Conservation (phyloP, 371 early-diverging fungal genomes). For the Cokeromyces recurvatus region DNA sequence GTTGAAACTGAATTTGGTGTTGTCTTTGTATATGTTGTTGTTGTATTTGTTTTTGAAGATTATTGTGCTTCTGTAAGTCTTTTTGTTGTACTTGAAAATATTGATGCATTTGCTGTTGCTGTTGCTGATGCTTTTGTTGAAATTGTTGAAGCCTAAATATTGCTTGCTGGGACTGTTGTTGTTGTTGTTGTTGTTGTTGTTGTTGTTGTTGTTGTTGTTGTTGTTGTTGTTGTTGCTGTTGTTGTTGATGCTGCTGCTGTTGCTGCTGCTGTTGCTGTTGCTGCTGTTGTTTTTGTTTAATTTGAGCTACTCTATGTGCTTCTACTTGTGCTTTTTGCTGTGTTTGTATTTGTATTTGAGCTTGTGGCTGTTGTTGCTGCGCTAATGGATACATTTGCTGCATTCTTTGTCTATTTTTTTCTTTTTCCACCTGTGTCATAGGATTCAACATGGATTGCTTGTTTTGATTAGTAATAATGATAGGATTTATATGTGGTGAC, state of each 20-base stretch:
- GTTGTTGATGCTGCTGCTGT: not conserved
- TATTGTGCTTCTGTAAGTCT: not conserved
- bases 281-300: not conserved
- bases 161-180: not conserved
- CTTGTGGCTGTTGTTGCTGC: not conserved
- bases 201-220: conserved; percentile 4
- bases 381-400: not conserved
- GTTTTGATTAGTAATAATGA: too few relatives aligned
- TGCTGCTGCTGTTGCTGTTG: not conserved
- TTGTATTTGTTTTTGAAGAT: not conserved
- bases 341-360: too few relatives aligned
- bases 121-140: conserved; percentile 1
- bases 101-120: conserved; percentile 2
- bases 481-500: too few relatives aligned
- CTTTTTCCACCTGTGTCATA: too few relatives aligned
- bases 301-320: too few relatives aligned
- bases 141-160: not conserved
- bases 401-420: not conserved
- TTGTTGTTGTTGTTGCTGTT: conserved; percentile 1
- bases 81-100: not conserved
- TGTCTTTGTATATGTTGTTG: conserved; percentile 1
- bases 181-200: too few relatives aligned
- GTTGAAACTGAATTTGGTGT: not conserved
- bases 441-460: too few relatives aligned
- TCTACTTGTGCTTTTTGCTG: too few relatives aligned